Evolutionary conservation across 192 early-diverging fungal species (phyloP), one percentile per base, ranked within the genome.

Genomic region (Coemansia sp.): DNA sequence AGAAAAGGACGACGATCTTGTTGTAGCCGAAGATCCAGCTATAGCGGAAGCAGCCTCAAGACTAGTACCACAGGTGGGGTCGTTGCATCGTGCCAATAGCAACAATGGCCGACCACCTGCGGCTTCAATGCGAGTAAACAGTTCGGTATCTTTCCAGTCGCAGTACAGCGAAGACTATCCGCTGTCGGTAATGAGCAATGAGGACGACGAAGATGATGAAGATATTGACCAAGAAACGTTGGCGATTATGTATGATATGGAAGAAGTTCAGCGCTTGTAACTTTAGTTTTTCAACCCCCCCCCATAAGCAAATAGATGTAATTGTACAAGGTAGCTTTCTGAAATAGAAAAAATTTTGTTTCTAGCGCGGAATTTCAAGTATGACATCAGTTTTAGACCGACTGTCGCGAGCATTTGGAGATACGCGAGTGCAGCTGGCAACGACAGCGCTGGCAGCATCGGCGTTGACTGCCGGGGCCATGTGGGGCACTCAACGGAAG

Each of bases 381-480:
- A 26, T 26, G 23, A 26, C 23, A 3, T 26, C 23, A 26, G 23
- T 26, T 31, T 23, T 76, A 39, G 72, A 76, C 14, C 68, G 31
- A 37, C 37, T 65, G 30, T 61, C 62, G 45, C 61, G 65, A 15
- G 62, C 46, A 16, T 61, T 76, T 30, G 40, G 45, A 18, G 61
- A 69, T 41, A 59, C 38, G 35, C 61, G 72, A 11, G 59, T 65
- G 45, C 79, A 81, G 70, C 70, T 81, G 48, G 59, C 65, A n/a
- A 52, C 62, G 0, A 84, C 84, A 3, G 85, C 86, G 3, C 55
- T 83, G n/a, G 81, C 84, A 1, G 84, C 86, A 13, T 87, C 88
- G 2, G 78, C 81, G 12, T 54, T 82, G 5, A 90, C 88, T 31
- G 85, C 83, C 3, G 62, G 80, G 4, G 59, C 72, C 3, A 83